phyloP scores from a whole-genome alignment of 2,329 filamentous ascomycete genomes.

The Botrytis elliptica region DNA sequence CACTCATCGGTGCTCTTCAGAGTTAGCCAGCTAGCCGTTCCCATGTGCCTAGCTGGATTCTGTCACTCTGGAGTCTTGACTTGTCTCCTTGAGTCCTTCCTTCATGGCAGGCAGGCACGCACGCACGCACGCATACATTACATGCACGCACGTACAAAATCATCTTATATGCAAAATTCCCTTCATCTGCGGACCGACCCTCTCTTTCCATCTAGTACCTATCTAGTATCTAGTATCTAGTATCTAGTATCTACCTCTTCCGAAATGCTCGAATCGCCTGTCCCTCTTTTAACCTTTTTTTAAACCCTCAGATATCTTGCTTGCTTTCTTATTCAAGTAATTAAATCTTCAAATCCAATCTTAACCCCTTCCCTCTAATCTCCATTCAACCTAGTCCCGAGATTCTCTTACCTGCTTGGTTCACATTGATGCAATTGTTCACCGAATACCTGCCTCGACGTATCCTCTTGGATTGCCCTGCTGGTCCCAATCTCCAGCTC shows the following conservation, averaged over 20 bases:
- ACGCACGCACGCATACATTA: too few relatives aligned
- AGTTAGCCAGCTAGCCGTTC: neutral
- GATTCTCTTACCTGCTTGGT: neutral
- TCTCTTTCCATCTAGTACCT: neutral
- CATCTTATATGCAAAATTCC: slow-evolving; percentile 3
- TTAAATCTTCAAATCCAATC: neutral
- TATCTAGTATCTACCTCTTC: neutral
- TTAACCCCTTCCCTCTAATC: neutral
- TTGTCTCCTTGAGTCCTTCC: neutral
- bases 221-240: too few relatives aligned
- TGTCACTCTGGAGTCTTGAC: neutral
- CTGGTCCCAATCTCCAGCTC: neutral
- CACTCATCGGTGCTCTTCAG: neutral
- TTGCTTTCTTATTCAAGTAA: neutral
- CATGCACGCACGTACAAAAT: neutral
- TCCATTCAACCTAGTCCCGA: neutral
- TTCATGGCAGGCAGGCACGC: neutral
- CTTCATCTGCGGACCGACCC: neutral
- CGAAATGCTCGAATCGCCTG: neutral
- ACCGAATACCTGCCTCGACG: neutral
- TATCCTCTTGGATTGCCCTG: neutral
- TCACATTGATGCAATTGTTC: neutral
- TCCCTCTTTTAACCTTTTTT: neutral
- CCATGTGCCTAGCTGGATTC: neutral
- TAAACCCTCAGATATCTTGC: neutral